phyloP scores from a whole-genome alignment of 345 rosid species.

The Aquilaria yunnanensis region DNA sequence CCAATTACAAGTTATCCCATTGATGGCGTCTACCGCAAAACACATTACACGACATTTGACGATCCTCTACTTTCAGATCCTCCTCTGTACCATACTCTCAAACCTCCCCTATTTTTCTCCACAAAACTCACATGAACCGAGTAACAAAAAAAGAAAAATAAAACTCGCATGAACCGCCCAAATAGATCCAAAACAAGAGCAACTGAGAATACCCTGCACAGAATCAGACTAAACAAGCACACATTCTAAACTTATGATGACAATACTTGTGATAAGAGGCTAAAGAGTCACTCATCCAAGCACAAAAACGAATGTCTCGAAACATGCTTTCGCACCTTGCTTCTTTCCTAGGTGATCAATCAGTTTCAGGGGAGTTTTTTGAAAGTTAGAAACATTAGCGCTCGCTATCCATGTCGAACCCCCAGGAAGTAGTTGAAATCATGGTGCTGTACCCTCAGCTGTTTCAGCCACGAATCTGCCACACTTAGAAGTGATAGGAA shows the following conservation, averaged over 20 bases:
- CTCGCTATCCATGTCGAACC: neutral
- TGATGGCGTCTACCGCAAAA: no score
- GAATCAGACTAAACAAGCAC: neutral
- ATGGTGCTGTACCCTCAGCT: conserved; percentile 57
- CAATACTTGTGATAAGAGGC: neutral
- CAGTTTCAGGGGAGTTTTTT: neutral
- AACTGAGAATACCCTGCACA: no score
- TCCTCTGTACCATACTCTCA: no score
- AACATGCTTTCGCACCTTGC: neutral
- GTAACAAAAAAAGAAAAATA: no score
- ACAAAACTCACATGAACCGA: no score
- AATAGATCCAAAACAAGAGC: no score
- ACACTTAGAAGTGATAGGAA: conserved; percentile 37
- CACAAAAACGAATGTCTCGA: no score
- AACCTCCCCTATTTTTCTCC: no score
- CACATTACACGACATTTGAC: no score
- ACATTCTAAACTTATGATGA: neutral
- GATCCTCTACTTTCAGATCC: no score
- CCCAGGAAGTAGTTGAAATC: conserved; percentile 48
- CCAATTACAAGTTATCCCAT: no score
- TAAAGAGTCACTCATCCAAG: neutral
- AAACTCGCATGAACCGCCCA: no score
- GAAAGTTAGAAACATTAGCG: neutral
- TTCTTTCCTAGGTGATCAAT: neutral
- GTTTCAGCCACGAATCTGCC: conserved; percentile 85